phyloP scores from a whole-genome alignment of 2,329 filamentous ascomycete genomes.

The Endocalyx cinctus region DNA sequence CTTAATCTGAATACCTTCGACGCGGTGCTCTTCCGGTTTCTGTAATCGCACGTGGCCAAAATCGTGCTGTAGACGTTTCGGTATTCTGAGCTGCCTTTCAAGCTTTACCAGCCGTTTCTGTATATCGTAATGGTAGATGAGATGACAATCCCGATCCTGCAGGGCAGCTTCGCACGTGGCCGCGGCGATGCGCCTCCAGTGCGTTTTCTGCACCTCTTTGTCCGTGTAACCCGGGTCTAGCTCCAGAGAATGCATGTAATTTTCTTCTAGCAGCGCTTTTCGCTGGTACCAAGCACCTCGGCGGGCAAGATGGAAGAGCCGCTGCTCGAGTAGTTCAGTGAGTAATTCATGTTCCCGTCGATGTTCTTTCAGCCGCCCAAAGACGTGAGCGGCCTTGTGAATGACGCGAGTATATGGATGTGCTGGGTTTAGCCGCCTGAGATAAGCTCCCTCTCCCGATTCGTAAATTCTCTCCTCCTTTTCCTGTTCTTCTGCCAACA shows the following conservation, averaged over 20 bases:
- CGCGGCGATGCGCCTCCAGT: slow-evolving; percentile 75
- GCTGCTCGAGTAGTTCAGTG: slow-evolving; percentile 70
- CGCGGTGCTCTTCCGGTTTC: slow-evolving; percentile 68
- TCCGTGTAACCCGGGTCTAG: slow-evolving; percentile 34
- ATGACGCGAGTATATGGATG: slow-evolving; percentile 93
- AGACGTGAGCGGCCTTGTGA: slow-evolving; percentile 76
- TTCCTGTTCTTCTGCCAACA: slow-evolving; percentile 68
- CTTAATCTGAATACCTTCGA: slow-evolving; percentile 75
- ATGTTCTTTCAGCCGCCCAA: slow-evolving; percentile 80
- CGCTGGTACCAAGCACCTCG: slow-evolving; percentile 94
- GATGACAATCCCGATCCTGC: slow-evolving; percentile 81
- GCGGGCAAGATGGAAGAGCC: slow-evolving; percentile 77
- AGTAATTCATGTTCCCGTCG: slow-evolving; percentile 70
- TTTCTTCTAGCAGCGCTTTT: slow-evolving; percentile 89
- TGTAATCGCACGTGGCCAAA: slow-evolving; percentile 80
- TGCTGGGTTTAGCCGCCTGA: slow-evolving; percentile 83
- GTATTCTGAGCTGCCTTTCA: slow-evolving; percentile 76
- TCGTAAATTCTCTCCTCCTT: slow-evolving; percentile 77
- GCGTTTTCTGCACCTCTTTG: slow-evolving; percentile 61
- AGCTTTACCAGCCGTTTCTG: slow-evolving; percentile 92
- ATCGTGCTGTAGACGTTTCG: slow-evolving; percentile 83
- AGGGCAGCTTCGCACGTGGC: slow-evolving; percentile 81
- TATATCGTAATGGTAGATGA: slow-evolving; percentile 90
- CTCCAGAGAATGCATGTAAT: slow-evolving; percentile 73
- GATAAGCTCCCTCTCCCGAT: slow-evolving; percentile 79